These are phyloP conservation scores for Penicillium capsulatum DNA, from an alignment of 2,329 filamentous ascomycete species.

Conservation along the genomic window DNA sequence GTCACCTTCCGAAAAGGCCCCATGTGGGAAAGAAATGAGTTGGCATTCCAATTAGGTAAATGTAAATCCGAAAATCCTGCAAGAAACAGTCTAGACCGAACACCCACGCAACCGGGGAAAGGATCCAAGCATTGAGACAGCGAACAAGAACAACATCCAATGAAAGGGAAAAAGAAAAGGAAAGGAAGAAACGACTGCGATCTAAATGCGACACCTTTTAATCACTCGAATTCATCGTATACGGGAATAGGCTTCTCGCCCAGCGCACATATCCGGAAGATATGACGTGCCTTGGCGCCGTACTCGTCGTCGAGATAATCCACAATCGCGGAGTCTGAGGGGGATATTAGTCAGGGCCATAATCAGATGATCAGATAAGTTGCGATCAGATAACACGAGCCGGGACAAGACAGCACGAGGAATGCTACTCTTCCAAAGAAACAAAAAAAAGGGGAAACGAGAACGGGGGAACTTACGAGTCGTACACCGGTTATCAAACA, in stretches of 20 bases:
- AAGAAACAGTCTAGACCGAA: slow-evolving; percentile 6
- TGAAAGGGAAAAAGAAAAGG: slow-evolving; percentile 7
- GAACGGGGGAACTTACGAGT: slow-evolving; percentile 38
- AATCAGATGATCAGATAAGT: too few species aligned
- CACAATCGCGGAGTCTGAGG: slow-evolving; percentile 48
- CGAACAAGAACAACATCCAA: background rate
- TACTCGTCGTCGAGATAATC: slow-evolving; percentile 48
- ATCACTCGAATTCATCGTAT: slow-evolving; percentile 31
- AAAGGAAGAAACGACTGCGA: too few species aligned
- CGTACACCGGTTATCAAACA: slow-evolving; percentile 49
- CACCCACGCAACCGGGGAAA: slow-evolving; percentile 7
- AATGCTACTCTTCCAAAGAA: too few species aligned
- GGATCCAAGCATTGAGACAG: background rate
- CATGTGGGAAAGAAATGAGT: background rate
- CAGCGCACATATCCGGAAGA: slow-evolving; percentile 50
- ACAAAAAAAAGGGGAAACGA: background rate
- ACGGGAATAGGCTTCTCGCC: slow-evolving; percentile 49
- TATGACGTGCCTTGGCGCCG: slow-evolving; percentile 46
- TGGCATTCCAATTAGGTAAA: background rate
- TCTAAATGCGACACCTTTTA: slow-evolving; percentile 19
- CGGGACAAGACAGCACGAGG: too few species aligned
- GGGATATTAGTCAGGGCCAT: slow-evolving; percentile 11
- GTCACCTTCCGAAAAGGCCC: too few species aligned
- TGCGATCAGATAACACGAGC: too few species aligned
- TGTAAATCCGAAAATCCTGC: slow-evolving; percentile 1